Evolutionary conservation across 805 yeast genomes (phyloP), one percentile per base, ranked within the genome.

Genomic region (Yarrowia osloensis): DNA sequence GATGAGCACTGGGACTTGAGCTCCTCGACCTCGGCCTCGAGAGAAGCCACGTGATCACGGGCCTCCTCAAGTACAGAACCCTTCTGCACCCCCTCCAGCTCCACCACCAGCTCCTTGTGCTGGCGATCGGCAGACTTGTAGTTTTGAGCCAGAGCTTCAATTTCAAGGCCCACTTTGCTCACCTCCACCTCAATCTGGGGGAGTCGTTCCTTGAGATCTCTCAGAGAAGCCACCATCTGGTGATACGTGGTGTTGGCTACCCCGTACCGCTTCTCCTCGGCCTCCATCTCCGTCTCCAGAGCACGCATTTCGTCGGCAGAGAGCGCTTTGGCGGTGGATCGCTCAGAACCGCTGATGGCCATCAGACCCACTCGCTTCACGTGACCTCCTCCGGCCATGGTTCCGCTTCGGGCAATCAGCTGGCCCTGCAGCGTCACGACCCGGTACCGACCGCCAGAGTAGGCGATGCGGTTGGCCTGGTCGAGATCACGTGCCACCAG

Each of bases 361-460:
- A 95, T 91, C 2, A 89, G 88, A 6, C 98, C 99, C 62, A 83
- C 83, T 19, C 84, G 82, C 9, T 82, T 84, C 44, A 83, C 73
- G 4, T 70, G 80, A 65, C 98, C 99, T 78, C 99, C 99, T 72
- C 99, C 99, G 55, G 96, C 86, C 88, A 96, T 87, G 1, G 98
- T 90, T 77, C 99, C 99, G 1, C 97, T 89, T 17, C 88, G 86
- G 73, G 93, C 98, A 67, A 95, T 94, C 24, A 95, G 80, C 72
- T 91, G 89, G 26, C 99, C 99, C 75, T 90, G 96, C 9, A 92
- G 76, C 0, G 98, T 92, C 0, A 96, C 98, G 26, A 94, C 98
- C 72, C 96, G 84, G 82, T 85, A 90, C 72, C 98, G 81, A 71
- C 81, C 86, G 19, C 81, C 80, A 0, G 96, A 95, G 78, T 88